Evolutionary conservation across 306 rosid genomes (phyloP).

Genomic region (Castanea mollissima): DNA sequence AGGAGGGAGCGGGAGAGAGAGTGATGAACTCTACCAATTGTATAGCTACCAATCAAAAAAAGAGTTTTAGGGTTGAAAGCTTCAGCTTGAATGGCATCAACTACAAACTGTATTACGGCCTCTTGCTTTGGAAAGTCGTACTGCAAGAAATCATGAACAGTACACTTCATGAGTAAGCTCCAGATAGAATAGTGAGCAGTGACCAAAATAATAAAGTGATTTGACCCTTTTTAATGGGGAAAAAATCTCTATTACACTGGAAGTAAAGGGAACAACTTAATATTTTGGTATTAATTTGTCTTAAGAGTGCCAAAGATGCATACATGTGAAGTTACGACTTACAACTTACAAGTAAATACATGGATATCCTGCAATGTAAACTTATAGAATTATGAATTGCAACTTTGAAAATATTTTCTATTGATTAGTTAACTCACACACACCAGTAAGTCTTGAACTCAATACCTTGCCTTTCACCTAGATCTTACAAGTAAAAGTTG

Average conservation of each 20-base stretch:
- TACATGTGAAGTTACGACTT: neutral
- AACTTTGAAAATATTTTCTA: too few relatives aligned
- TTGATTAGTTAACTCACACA: too few relatives aligned
- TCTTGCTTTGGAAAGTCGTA: constrained; percentile 97
- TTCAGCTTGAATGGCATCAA: constrained; percentile 94
- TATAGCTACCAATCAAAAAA: constrained; percentile 92
- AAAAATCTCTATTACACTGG: neutral
- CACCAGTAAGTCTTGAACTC: too few relatives aligned
- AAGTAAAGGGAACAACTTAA: neutral
- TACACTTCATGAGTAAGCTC: neutral
- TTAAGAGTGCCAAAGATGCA: neutral
- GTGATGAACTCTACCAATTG: constrained; percentile 66
- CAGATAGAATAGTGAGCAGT: neutral
- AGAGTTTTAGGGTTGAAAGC: constrained; percentile 85
- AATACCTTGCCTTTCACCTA: too few relatives aligned
- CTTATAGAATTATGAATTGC: neutral
- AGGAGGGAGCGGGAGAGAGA: neutral
- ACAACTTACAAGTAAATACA: neutral
- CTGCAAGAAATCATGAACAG: constrained; percentile 50
- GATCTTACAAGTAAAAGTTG: too few relatives aligned
- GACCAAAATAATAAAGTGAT: neutral
- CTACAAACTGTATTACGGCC: constrained; percentile 85
- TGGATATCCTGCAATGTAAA: neutral
- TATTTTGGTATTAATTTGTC: neutral
- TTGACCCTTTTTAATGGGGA: neutral